Base-by-base conservation (phyloP, 2,329 filamentous ascomycete species). In the Botrytis deweyae region DNA sequence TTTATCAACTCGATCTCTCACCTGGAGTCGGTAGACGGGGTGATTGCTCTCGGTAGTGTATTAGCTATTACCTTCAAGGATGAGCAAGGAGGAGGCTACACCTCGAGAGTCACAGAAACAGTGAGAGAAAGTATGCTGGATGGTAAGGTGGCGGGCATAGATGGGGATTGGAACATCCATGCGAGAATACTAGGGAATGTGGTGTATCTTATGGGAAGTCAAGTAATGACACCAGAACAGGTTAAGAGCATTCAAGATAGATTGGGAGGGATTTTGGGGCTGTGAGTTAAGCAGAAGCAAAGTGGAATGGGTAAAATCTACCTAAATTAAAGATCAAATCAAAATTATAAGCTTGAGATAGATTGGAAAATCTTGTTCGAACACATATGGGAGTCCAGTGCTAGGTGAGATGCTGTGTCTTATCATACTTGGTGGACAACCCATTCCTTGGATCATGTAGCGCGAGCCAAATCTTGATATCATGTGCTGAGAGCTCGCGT, bases 31-130 rank as follows among this genome's bases (percentile, higher is more conserved):
- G 88, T 96, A 0, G 85, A 88, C 4, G 88, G 90, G 12, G 88
- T 92, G 0, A 92, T 93, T 84, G 91, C 93, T 0, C 83, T 96
- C 1, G 93, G 93, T 0, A 92, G 89, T 3, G 91, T 96, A 1
- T 84, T 96, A 18, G 91, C 91, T 0, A 90, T 97, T 55, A 85
- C 84, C 40, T 78, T 89, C 72, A 79, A 81, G 6, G 84, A 85
- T 1, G 82, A 82, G 42, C 76, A 82, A 0, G 86, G 72, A 77
- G 79, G 80, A 4, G 81, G 80, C 65, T 79, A 74, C 9, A 81
- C 80, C 1, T 80, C 76, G 1, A 79, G 76, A 9, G 85, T 87
- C 0, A 79, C 80, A n/a, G 81, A 81, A 0, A 76, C 88, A 0
- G 85, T 86, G 64, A 79, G 81, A 3, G 78, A 77, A 38, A 77